Evolutionary conservation across 352 stramenopile species (phyloP).

Genomic region (Globisporangium carolinianum): DNA sequence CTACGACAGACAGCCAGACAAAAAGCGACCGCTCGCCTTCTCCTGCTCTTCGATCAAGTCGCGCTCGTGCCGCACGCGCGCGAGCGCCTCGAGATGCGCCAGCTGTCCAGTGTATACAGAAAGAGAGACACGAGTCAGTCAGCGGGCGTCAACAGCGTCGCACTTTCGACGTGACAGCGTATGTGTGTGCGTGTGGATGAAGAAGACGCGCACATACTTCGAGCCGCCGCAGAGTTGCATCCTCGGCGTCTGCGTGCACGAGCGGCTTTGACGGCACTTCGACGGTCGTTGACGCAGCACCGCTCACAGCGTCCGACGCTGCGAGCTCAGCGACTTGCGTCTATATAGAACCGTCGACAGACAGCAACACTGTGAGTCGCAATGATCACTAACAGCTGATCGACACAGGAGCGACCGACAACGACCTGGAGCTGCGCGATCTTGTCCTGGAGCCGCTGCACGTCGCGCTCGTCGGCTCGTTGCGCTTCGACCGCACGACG

Average conservation of each 20-base stretch:
- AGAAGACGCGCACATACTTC: constrained; percentile 17
- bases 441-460: constrained; percentile 10
- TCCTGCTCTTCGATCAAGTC: constrained; percentile 55
- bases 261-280: background rate
- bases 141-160: too few relatives aligned
- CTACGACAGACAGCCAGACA: background rate
- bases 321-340: constrained; percentile 1
- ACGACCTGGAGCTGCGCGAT: constrained; percentile 7
- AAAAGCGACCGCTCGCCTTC: constrained; percentile 18
- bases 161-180: background rate
- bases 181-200: background rate
- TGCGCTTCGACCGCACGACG: constrained; percentile 5
- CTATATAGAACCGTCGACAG: background rate
- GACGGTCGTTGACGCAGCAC: too few relatives aligned
- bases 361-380: background rate
- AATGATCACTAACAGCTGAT: too few relatives aligned
- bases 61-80: constrained; percentile 43
- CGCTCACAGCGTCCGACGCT: background rate
- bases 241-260: constrained; percentile 8
- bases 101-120: constrained; percentile 8
- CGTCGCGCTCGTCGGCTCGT: constrained; percentile 8
- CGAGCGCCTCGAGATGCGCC: constrained; percentile 33
- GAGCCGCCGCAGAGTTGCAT: constrained; percentile 27
- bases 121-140: too few relatives aligned
- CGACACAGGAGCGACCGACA: background rate